Evolutionary conservation across 768 basidiomycete genomes (phyloP), one percentile per base, ranked within the genome.

Genomic region (Lyophyllum decastes): DNA sequence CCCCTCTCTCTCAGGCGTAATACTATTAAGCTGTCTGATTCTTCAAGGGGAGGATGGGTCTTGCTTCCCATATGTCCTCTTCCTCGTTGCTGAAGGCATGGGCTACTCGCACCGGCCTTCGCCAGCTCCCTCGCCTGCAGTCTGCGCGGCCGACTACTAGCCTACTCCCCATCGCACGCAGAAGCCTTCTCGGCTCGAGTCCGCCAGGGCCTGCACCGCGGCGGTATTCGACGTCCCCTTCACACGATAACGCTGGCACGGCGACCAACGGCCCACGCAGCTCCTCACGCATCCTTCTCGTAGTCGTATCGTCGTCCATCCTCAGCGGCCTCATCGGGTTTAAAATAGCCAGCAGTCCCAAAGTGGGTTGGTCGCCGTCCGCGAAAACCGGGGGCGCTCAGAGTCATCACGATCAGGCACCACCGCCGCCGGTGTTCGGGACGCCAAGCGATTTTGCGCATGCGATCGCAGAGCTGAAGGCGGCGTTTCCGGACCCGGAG

Each of bases 381-480:
- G 26, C 38, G n/a, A 46, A 52, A n/a, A 11, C 54, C 34, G 33
- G 46, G 16, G 50, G n/a, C n/a, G n/a, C n/a, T n/a, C n/a, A n/a
- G n/a, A n/a, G n/a, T n/a, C n/a, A n/a, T n/a, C n/a, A n/a, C 30
- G 30, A 4, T 2, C 51, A 41, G 25, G 27, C 43, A 48, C 70
- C 72, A 5, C 64, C 63, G 16, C 25, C 43, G 48, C 70, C 72
- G 5, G 64, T 63, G 16, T 88, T 83, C 61, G 88, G 84, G 12
- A 72, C 82, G 9, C 72, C 76, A 0, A 63, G 74, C 19, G 88
- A 89, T 52, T 84, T 87, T 59, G 60, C 74, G 46, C 63, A 69
- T 3, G 86, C 85, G 0, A 82, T 89, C 35, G 63, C 67, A 45
- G 86, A 84, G 27, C 70, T 90, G 11, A 73, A 66, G 47, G 51